Conservation (phyloP, 2,329 filamentous ascomycete genomes). For the Alternaria sp. region DNA sequence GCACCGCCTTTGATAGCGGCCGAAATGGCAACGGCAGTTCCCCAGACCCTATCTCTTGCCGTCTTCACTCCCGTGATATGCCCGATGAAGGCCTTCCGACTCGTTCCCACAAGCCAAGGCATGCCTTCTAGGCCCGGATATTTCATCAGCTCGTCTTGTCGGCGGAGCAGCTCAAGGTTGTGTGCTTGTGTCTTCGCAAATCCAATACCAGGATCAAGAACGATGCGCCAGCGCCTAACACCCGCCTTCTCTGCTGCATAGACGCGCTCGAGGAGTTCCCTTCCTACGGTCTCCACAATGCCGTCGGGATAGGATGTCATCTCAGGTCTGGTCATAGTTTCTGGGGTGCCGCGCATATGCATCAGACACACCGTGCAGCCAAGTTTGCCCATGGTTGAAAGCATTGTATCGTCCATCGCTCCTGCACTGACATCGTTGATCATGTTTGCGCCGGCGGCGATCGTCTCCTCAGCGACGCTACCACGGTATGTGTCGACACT, state of each 20-base stretch:
- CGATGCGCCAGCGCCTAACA: slow-evolving; percentile 89
- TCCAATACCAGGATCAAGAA: slow-evolving; percentile 91
- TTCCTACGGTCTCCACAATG: slow-evolving; percentile 69
- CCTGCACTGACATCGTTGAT: slow-evolving; percentile 95
- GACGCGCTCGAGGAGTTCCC: slow-evolving; percentile 75
- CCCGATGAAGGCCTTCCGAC: slow-evolving; percentile 89
- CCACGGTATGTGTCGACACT: slow-evolving; percentile 95
- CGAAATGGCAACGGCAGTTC: slow-evolving; percentile 87
- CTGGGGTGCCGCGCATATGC: slow-evolving; percentile 91
- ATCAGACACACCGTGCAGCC: slow-evolving; percentile 84
- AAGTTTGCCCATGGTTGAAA: slow-evolving; percentile 77
- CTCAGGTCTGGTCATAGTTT: slow-evolving; percentile 72
- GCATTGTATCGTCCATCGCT: slow-evolving; percentile 79
- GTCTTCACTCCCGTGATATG: slow-evolving; percentile 77
- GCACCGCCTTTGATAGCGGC: slow-evolving; percentile 87
- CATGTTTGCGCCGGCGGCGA: slow-evolving; percentile 83
- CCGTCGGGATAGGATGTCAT: slow-evolving; percentile 70
- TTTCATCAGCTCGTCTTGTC: slow-evolving; percentile 65
- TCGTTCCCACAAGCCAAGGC: slow-evolving; percentile 89
- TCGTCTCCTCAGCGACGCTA: slow-evolving; percentile 77
- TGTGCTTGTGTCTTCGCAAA: slow-evolving; percentile 87
- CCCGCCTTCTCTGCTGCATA: slow-evolving; percentile 80
- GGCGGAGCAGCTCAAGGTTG: slow-evolving; percentile 80
- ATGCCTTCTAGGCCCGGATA: slow-evolving; percentile 67
- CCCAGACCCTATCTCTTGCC: slow-evolving; percentile 76